Conservation (phyloP, 306 rosid species). For the Dryas drummondii region DNA sequence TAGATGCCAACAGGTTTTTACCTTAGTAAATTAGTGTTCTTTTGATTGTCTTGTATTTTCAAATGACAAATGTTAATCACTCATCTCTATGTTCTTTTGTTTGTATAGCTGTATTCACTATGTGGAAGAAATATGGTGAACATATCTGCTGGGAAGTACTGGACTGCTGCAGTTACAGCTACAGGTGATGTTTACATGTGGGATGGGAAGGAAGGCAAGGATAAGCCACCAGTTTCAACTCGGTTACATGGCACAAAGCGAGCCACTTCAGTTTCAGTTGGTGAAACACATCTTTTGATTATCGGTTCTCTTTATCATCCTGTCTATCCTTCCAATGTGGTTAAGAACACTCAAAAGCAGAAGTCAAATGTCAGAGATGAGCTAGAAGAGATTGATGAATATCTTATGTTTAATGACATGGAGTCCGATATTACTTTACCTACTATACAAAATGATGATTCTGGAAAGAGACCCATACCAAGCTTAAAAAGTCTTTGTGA, state of each 20-base stretch:
- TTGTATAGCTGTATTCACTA: slow-evolving; percentile 57
- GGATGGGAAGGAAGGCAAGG: slow-evolving; percentile 88
- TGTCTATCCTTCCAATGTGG: slow-evolving; percentile 40
- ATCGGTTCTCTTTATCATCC: slow-evolving; percentile 87
- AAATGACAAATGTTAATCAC: slow-evolving; percentile 16
- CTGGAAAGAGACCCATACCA: slow-evolving; percentile 46
- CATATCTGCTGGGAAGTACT: slow-evolving; percentile 90
- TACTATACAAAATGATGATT: slow-evolving; percentile 34
- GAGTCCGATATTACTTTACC: slow-evolving; percentile 39
- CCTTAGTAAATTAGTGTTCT: slow-evolving; percentile 4
- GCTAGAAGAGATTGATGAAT: slow-evolving; percentile 62
- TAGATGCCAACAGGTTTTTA: slow-evolving; percentile 83
- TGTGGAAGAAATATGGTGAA: slow-evolving; percentile 68
- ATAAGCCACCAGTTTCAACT: slow-evolving; percentile 66
- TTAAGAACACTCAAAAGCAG: slow-evolving; percentile 41
- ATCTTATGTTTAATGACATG: slow-evolving; percentile 55
- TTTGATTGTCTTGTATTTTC: slow-evolving; percentile 15
- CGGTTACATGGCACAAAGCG: slow-evolving; percentile 82
- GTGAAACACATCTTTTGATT: slow-evolving; percentile 85
- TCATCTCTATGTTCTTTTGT: slow-evolving; percentile 1
- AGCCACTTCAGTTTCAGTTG: slow-evolving; percentile 85
- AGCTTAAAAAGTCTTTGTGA: slow-evolving; percentile 87
- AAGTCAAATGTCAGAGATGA: slow-evolving; percentile 40
- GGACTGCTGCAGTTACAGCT: slow-evolving; percentile 81
- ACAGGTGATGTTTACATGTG: slow-evolving; percentile 91